These are phyloP conservation scores for Mycena sanguinolenta DNA, from an alignment of 768 basidiomycete genomes.

Conservation along the genomic window DNA sequence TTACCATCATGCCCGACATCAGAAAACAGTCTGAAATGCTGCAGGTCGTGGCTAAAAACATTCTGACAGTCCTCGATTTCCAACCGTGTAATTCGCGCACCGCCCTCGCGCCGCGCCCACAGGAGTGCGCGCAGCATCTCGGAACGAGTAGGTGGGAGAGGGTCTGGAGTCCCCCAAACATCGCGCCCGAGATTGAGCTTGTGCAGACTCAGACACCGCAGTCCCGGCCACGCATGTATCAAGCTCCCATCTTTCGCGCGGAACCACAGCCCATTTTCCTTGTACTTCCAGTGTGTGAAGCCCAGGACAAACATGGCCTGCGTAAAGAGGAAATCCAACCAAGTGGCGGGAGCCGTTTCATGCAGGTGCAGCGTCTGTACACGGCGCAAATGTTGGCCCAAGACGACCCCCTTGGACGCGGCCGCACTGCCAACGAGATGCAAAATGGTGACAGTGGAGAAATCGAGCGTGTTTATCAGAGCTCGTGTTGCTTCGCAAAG, in stretches of 20 bases:
- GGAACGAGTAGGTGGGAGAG: neutral
- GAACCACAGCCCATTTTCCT: conserved; percentile 2
- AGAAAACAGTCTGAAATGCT: neutral
- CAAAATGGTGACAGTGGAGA: conserved; percentile 17
- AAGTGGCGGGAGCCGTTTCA: neutral
- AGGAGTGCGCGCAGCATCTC: conserved; percentile 27
- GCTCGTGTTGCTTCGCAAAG: conserved; percentile 3
- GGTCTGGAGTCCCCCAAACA: neutral
- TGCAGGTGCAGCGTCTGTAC: conserved; percentile 27
- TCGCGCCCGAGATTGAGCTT: conserved; percentile 10
- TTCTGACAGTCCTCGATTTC: conserved; percentile 24
- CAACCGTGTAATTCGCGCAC: conserved; percentile 25
- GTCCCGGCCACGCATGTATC: conserved; percentile 24
- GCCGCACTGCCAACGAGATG: conserved; percentile 14
- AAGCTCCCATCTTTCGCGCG: conserved; percentile 27
- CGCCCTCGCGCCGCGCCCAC: conserved; percentile 30
- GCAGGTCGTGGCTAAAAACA: conserved; percentile 17
- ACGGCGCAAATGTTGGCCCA: conserved; percentile 11
- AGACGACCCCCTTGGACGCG: conserved; percentile 6
- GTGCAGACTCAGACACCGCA: conserved; percentile 26
- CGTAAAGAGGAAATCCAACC: conserved; percentile 29
- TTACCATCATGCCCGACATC: conserved; percentile 19
- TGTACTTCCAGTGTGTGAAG: conserved; percentile 19
- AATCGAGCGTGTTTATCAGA: conserved; percentile 11
- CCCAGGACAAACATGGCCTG: conserved; percentile 34